Evolutionary conservation across 169 alveolate species (phyloP).

Genomic region (Plasmodium vinckei): DNA sequence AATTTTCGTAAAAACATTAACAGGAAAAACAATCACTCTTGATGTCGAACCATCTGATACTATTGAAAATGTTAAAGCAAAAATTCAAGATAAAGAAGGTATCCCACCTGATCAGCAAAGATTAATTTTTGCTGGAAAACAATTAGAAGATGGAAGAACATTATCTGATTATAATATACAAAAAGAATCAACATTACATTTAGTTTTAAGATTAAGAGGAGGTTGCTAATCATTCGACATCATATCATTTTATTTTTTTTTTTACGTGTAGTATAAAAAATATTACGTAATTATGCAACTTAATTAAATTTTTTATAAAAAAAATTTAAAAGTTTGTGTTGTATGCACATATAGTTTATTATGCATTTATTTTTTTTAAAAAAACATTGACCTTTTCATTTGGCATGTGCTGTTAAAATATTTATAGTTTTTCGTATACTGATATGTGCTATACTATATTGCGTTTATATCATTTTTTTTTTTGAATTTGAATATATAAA

Average conservation of each 20-base stretch:
- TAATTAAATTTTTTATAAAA: slow-evolving; percentile 61
- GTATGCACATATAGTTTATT: slow-evolving; percentile 60
- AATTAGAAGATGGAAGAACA: slow-evolving; percentile 99
- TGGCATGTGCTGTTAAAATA: slow-evolving; percentile 54
- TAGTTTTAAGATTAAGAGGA: slow-evolving; percentile 88
- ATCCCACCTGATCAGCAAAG: no score
- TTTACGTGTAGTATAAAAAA: slow-evolving; percentile 39
- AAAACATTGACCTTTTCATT: slow-evolving; percentile 18
- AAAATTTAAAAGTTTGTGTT: slow-evolving; percentile 57
- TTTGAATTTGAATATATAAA: not conserved
- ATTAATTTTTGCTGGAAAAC: slow-evolving; percentile 97
- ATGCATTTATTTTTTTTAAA: slow-evolving; percentile 17
- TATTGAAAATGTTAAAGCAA: no score
- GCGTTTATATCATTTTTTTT: slow-evolving; percentile 2
- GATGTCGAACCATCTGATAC: no score
- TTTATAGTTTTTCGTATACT: slow-evolving; percentile 43
- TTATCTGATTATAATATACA: slow-evolving; percentile 98
- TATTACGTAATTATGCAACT: slow-evolving; percentile 21
- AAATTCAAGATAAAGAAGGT: no score
- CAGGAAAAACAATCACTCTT: slow-evolving; percentile 82
- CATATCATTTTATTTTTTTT: slow-evolving; percentile 13
- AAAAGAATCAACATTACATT: slow-evolving; percentile 98
- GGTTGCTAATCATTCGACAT: slow-evolving; percentile 61
- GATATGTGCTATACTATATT: slow-evolving; percentile 9
- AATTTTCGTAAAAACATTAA: slow-evolving; percentile 94